Base-by-base conservation (phyloP, 345 rosid species). In the Trapa incisa region DNA sequence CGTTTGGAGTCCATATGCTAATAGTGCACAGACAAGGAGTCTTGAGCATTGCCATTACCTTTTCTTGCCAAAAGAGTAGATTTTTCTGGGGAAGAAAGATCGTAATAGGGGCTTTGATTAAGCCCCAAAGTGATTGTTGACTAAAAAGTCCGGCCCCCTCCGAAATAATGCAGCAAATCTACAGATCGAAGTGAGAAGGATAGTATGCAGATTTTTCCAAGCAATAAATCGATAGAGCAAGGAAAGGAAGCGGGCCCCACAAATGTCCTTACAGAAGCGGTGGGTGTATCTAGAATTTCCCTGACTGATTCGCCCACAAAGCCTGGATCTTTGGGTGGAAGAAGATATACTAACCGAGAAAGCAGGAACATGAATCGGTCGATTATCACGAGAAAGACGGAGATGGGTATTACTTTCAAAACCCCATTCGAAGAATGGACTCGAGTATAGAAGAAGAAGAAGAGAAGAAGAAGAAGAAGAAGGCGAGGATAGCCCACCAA, bases 371-470 rank as follows among this genome's bases (percentile, higher is more conserved):
- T 6, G 53, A 42, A 41, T 65, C 29, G 50, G 52, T 22, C 15
- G 29, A 65, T 41, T 39, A 54, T 37, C 33, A 38, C 33, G 57
- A n/a, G 57, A 29, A 41, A 6, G 61, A 58, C 48, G 70, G 64
- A 3, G 64, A 38, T 12, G 36, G 62, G 2, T 17, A 17, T 37
- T 42, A n/a, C 17, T 52, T 48, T 66, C 63, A 52, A 64, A 68
- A 43, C 42, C 62, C 70, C 72, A 73, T 68, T 58, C 43, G 45
- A 37, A 58, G 63, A 45, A 32, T 12, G 6, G 33, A 52, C 42
- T 22, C 52, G 50, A 54, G 52, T 68, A 62, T 65, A 65, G 39
- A 29, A 16, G 1, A 22, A 22, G 29, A 22, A 22, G 29, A 22
- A 22, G 29, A 22, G 29, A 22, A 22, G 29, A 22, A 22, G 29